phyloP scores from a whole-genome alignment of 75 land plant genomes.

The Pinus tabuliformis region DNA sequence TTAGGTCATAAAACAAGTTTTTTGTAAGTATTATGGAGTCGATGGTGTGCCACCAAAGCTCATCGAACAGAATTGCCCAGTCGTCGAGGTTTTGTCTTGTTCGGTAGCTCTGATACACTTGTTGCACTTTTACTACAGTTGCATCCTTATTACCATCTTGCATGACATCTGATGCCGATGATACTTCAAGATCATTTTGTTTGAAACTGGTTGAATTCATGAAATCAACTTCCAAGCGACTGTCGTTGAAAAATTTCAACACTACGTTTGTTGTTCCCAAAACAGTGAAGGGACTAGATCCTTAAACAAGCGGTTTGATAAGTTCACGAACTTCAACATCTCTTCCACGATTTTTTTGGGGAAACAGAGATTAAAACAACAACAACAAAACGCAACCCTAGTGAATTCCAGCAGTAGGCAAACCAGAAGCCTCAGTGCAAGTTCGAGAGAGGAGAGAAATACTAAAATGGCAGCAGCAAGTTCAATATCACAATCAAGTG shows the following conservation, averaged over 20 bases:
- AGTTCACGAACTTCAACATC: no score
- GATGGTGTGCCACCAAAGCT: no score
- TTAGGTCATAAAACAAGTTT: no score
- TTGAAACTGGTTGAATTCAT: not conserved
- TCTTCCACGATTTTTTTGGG: no score
- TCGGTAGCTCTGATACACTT: conserved; percentile 76
- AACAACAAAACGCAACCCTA: no score
- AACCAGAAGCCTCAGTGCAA: no score
- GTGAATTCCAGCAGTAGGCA: no score
- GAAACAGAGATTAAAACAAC: no score
- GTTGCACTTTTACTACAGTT: conserved; percentile 74
- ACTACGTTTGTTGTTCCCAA: not conserved
- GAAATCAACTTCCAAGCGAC: not conserved
- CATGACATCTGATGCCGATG: not conserved
- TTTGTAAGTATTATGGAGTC: no score
- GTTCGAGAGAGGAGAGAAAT: no score
- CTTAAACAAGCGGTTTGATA: no score
- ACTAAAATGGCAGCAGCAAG: not conserved
- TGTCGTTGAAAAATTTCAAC: not conserved
- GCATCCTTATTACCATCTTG: conserved; percentile 19
- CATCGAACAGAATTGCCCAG: conserved; percentile 77
- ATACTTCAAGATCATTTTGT: not conserved
- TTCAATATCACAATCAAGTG: not conserved
- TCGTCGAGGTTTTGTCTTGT: conserved; percentile 85
- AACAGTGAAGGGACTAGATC: no score